Evolutionary conservation across 2,329 filamentous ascomycete genomes (phyloP), one percentile per base, ranked within the genome.

Genomic region (Colletotrichum spinosum): DNA sequence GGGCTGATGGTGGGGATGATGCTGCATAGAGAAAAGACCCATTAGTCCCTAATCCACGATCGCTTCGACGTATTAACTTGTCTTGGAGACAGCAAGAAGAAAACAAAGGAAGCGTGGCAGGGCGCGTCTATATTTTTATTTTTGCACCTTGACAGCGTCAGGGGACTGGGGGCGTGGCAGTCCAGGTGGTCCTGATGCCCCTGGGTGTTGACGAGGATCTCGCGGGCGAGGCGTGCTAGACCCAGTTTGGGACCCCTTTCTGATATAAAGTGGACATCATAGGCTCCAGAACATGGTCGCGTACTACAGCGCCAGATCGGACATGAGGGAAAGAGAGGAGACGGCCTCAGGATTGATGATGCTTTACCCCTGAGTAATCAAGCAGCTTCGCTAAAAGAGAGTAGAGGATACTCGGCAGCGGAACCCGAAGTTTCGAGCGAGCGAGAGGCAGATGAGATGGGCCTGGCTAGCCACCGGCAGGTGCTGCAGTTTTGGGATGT

Each of bases 1-100:
- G 80, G 88, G 88, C 77, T 88, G 81, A 78, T 90, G 87, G 83
- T 91, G 89, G 81, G 88, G 86, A 83, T 92, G 90, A 86, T 92
- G 90, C 90, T 93, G 88, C 85, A 87, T 86, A 83, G 81, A 84
- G 80, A 83, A 83, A 79, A 85, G 78, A 80, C 83, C 81, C 81
- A 86, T 88, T 85, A 87, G 85, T 86, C 72, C 75, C 73, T 70
- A 52, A 66, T 67, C 65, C 59, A 61, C 55, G 57, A 77, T 77
- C 71, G 72, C 73, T 73, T 77, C 71, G 74, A 76, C 69, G 63
- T 68, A 65, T 67, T 59, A 59, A 65, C 58, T 59, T 67, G 62
- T 54, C 49, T 42, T 67, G 54, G 44, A 65, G 45, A 62, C 66
- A 67, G 62, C 57, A 67, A 70, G 64, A 77, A 76, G 72, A 77